These are phyloP conservation scores for Sphaerostilbella broomeana DNA, from an alignment of 2,329 filamentous ascomycete genomes.

Conservation along the genomic window DNA sequence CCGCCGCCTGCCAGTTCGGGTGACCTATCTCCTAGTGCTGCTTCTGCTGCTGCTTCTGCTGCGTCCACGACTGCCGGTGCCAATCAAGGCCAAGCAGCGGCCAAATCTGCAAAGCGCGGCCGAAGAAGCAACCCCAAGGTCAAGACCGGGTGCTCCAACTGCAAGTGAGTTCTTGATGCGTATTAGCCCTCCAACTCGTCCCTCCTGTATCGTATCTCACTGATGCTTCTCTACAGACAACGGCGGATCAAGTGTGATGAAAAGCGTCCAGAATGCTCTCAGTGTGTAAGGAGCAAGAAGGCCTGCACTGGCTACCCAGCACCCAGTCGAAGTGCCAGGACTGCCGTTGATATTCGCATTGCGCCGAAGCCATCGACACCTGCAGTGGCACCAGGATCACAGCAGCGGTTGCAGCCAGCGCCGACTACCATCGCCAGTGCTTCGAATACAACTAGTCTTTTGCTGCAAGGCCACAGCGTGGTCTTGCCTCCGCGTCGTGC, in stretches of 20 bases:
- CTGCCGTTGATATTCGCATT: conserved; percentile 42
- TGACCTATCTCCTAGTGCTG: neutral
- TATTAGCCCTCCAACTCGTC: neutral
- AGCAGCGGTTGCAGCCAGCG: neutral
- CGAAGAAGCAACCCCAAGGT: conserved; percentile 55
- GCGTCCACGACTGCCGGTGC: neutral
- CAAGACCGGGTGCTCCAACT: conserved; percentile 60
- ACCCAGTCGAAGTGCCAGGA: conserved; percentile 41
- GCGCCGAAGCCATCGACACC: conserved; percentile 38
- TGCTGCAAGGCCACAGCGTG: conserved; percentile 10
- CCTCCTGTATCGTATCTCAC: neutral
- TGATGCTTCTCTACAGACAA: conserved; percentile 33
- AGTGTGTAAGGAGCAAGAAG: conserved; percentile 54
- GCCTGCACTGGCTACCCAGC: conserved; percentile 57
- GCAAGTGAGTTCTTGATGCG: conserved; percentile 56
- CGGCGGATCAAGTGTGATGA: conserved; percentile 63
- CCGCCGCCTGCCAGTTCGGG: neutral
- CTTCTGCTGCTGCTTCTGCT: neutral
- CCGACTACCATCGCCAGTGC: conserved; percentile 4
- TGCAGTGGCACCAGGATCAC: neutral
- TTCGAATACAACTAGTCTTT: conserved; percentile 15
- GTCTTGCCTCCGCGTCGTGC: conserved; percentile 29
- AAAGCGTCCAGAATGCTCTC: conserved; percentile 51
- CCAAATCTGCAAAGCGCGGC: conserved; percentile 32
- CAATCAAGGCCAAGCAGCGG: neutral